Base-by-base conservation (phyloP, 2,329 filamentous ascomycete species). In the Arthroderma uncinatum region DNA sequence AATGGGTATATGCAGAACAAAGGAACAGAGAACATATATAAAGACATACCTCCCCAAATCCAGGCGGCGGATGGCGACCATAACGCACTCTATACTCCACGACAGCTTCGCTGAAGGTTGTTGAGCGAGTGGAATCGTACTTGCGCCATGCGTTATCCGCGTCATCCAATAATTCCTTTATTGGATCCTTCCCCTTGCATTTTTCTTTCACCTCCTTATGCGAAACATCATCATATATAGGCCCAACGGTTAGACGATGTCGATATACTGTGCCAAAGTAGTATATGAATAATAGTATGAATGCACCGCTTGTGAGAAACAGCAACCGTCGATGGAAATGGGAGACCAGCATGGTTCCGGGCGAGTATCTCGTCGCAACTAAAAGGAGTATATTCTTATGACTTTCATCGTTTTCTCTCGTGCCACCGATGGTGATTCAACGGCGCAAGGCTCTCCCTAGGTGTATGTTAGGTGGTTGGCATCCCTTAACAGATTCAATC, bases 41-140 rank as follows among this genome's bases (percentile, higher is more conserved):
- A 14, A 8, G 34, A 36, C 50, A 7, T n/a, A 53, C 50, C 50
- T 53, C 50, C 50, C 76, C 75, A 61, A 79, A 80, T 1, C 70
- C 68, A 1, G 78, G 78, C 6, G 78, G 78, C 12, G 78, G 77
- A 60, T 78, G 74, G 34, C 78, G 68, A 1, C 76, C 76, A 57
- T 75, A 65, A 16, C 73, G 67, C 16, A 64, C 48, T 8, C 76
- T 67, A 58, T 79, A 79, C 34, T 70, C 69, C 3, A 67, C 62
- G 12, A 75, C 71, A 0, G 75, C 73, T 2, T 53, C 50, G 2
- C 19, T 21, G 50, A 53, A 53, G 28, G 12, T 53, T n/a, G n/a
- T 37, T 12, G 50, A 53, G 7, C 34, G 50, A 12, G 50, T 28
- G 16, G 28, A 23, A 28, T 53, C 34, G 34, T 53, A 53, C 34